These are phyloP conservation scores for Globisporangium lucens DNA, from an alignment of 352 stramenopile species.

Conservation along the genomic window DNA sequence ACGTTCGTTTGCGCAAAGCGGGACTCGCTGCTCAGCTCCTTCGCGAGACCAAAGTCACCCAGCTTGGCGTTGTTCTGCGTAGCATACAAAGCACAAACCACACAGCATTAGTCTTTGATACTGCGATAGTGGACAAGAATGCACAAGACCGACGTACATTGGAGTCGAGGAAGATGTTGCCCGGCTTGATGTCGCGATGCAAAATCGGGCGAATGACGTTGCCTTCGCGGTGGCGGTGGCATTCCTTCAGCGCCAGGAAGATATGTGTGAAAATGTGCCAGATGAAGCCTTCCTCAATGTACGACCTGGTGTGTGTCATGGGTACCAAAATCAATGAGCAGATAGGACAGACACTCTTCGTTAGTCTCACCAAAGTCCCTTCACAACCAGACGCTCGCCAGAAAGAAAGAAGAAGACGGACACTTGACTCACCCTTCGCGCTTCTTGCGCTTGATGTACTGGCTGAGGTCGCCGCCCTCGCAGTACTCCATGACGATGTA, in stretches of 20 bases:
- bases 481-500: slow-evolving; percentile 96
- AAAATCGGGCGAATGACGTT: slow-evolving; percentile 82
- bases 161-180: slow-evolving; percentile 91
- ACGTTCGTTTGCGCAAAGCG: slow-evolving; percentile 91
- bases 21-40: slow-evolving; percentile 88
- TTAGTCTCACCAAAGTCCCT: not conserved
- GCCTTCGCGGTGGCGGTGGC: slow-evolving; percentile 84
- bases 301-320: slow-evolving; percentile 39
- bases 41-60: slow-evolving; percentile 89
- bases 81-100: not conserved
- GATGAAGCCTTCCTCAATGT: slow-evolving; percentile 92
- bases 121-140: slow-evolving; percentile 12
- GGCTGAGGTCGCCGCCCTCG: slow-evolving; percentile 85
- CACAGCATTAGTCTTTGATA: slow-evolving; percentile 6
- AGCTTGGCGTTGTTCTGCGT: slow-evolving; percentile 89
- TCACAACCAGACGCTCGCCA: not conserved
- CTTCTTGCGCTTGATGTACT: slow-evolving; percentile 90
- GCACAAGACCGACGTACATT: slow-evolving; percentile 44
- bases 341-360: not conserved
- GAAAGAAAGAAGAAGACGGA: not conserved
- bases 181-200: slow-evolving; percentile 91
- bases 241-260: slow-evolving; percentile 89
- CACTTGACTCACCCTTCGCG: slow-evolving; percentile 62
- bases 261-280: slow-evolving; percentile 93
- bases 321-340: not conserved